Base-by-base conservation (phyloP, 2,329 filamentous ascomycete genomes). In the Moelleriella libera region DNA sequence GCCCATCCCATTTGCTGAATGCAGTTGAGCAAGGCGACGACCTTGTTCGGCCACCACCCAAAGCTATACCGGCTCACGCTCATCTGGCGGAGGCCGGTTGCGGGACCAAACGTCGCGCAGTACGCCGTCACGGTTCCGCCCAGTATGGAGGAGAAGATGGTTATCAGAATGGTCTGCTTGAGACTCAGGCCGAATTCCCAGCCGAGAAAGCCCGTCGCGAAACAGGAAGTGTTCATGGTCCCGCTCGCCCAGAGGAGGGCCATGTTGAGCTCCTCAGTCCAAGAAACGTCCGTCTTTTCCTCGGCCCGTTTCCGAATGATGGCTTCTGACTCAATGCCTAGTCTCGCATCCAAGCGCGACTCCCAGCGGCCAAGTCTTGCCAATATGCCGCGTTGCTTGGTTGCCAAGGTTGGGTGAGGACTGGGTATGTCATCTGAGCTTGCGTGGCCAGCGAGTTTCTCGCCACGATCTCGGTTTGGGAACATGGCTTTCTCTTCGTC, bases 181-280 rank as follows among this genome's bases (percentile, higher is more conserved):
- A 75, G 56, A 40, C 64, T 65, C 29, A 75, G 56, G 6, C 70
- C 71, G 34, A 75, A 63, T 50, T 72, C 64, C 60, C 63, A 66
- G 6, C 72, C 72, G 45, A 76, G 56, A 48, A 76, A 73, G 8
- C 72, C 72, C 0, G 70, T 72, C 2, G 69, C 63, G 49, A 75
- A 74, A 54, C 70, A 75, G 39, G 65, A 68, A 30, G 68, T 63
- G 55, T 75, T 74, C 65, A 74, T 68, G 1, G 69, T 74, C 8
- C 65, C 68, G 43, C 64, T 68, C 21, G 72, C 70, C 72, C 72
- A 76, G 48, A 76, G 61, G 49, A 73, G 57, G 9, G 69, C 71
- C 72, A 75, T 76, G 48, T 64, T 63, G 47, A 68, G 56, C 50
- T 67, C 66, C 54, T 68, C 68, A 21, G 58, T 60, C 61, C 61